Evolutionary conservation across 768 basidiomycete genomes (phyloP), one percentile per base, ranked within the genome.

Genomic region (Termitomyces eurrhizus): DNA sequence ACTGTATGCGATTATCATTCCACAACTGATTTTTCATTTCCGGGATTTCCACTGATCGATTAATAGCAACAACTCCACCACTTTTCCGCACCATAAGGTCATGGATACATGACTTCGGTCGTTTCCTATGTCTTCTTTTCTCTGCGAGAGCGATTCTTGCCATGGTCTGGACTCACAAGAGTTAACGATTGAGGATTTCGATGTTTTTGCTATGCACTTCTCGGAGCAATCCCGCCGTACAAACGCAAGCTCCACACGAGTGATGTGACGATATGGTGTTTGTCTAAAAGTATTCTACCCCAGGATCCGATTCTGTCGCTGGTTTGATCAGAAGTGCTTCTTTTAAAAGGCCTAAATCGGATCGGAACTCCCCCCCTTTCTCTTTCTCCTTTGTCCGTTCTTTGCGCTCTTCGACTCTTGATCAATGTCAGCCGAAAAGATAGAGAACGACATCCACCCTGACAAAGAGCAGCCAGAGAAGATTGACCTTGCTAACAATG

Each of bases 401-500:
- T 26, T 18, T 33, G 64, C 56, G 44, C 64, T 63, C 65, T 55
- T 18, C 37, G 61, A 62, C 61, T 52, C 59, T 39, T 14, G 54
- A 37, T 21, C 60, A 57, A 72, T 74, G 72, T 73, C 70, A 46
- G 61, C 54, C 58, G 71, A 73, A 32, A 68, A 68, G n/a, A 18
- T 57, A 8, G 53, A 55, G 37, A 39, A 33, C 8, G 57, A 56
- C 21, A 44, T 53, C 49, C 57, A 42, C 42, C 58, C 64, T 55
- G 69, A 72, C 45, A 70, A 75, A 61, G 70, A 72, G 51, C 63
- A 68, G 59, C 63, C 60, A 58, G 53, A 67, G 56, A 56, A 58
- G 45, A 56, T 72, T 18, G 74, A 76, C 61, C 65, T 79, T 33
- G 65, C 71, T 18, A 76, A 78, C 64, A 78, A 79, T 66, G 70